phyloP scores from a whole-genome alignment of 2,329 filamentous ascomycete genomes.

The Neofusicoccum umdonicola region DNA sequence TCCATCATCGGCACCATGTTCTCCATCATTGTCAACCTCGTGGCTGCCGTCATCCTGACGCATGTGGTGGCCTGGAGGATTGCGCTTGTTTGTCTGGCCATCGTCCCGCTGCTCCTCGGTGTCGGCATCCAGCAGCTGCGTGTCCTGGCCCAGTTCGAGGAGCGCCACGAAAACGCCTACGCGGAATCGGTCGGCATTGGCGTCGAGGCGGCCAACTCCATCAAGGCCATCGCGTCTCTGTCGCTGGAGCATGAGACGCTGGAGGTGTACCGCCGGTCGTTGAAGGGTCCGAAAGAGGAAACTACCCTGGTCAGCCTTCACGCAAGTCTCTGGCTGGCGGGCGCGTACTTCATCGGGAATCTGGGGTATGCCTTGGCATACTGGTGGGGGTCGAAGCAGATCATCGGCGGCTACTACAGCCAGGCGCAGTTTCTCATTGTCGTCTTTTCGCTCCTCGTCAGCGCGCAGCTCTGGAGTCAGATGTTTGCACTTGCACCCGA shows the following conservation, averaged over 20 bases:
- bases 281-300: slow-evolving; percentile 49
- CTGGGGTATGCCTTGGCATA: slow-evolving; percentile 73
- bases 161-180: slow-evolving; percentile 51
- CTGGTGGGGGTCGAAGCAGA: slow-evolving; percentile 75
- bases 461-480: slow-evolving; percentile 70
- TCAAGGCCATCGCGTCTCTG: slow-evolving; percentile 52
- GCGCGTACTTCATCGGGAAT: slow-evolving; percentile 61
- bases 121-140: slow-evolving; percentile 68
- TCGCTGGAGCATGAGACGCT: slow-evolving; percentile 53
- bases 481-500: slow-evolving; percentile 75
- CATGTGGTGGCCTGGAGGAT: slow-evolving; percentile 76
- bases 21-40: slow-evolving; percentile 65
- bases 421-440: slow-evolving; percentile 74
- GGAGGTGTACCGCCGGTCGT: slow-evolving; percentile 43
- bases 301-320: slow-evolving; percentile 49
- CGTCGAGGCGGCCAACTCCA: slow-evolving; percentile 52
- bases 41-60: slow-evolving; percentile 66
- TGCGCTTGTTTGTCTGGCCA: slow-evolving; percentile 67
- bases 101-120: slow-evolving; percentile 66
- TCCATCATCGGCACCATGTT: slow-evolving; percentile 69
- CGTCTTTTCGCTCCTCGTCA: slow-evolving; percentile 67
- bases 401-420: slow-evolving; percentile 63
- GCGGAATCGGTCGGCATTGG: slow-evolving; percentile 51
- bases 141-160: slow-evolving; percentile 59
- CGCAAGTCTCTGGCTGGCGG: slow-evolving; percentile 60